Percentiles rank a stretch among this genome's conserved stretches.
Conservation (phyloP, 176 grass and related monocot genomes). For the Aegilops speltoides region DNA sequence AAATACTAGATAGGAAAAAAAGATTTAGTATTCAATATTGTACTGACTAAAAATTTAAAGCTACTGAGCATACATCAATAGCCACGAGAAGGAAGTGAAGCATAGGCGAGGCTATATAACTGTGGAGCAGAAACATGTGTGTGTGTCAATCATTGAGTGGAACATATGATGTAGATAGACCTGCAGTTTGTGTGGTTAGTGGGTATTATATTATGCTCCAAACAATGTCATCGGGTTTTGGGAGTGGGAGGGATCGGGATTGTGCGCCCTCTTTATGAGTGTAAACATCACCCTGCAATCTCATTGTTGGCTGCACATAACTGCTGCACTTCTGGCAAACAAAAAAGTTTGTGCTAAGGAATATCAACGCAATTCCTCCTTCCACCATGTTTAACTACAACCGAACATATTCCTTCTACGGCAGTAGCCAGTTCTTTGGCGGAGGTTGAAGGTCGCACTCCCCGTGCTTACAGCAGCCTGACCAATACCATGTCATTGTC, state of each 20-base stretch:
- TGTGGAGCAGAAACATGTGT: not conserved
- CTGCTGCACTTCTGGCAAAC: not conserved
- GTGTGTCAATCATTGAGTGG: not conserved
- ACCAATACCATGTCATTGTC: too few relatives aligned
- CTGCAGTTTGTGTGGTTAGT: not conserved
- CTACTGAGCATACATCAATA: not conserved
- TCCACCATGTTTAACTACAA: not conserved
- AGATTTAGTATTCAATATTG: not conserved
- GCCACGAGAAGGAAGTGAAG: not conserved
- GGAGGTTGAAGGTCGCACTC: too few relatives aligned
- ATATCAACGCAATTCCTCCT: not conserved
- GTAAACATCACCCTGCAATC: not conserved
- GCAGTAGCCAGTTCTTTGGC: too few relatives aligned
- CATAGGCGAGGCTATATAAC: not conserved
- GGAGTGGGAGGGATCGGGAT: not conserved
- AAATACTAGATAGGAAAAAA: too few relatives aligned
- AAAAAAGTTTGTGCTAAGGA: not conserved
- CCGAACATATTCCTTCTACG: too few relatives aligned
- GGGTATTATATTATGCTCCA: not conserved
- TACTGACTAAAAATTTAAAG: not conserved
- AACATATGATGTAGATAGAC: not conserved
- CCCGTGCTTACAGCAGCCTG: too few relatives aligned
- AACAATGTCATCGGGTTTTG: not conserved
- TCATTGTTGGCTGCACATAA: too few relatives aligned
- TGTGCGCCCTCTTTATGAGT: not conserved